A percentile compares a stretch with the other conserved stretches of the same genome.
phyloP scores from a whole-genome alignment of 352 stramenopile genomes.

The Phytopythium oedochilum region DNA sequence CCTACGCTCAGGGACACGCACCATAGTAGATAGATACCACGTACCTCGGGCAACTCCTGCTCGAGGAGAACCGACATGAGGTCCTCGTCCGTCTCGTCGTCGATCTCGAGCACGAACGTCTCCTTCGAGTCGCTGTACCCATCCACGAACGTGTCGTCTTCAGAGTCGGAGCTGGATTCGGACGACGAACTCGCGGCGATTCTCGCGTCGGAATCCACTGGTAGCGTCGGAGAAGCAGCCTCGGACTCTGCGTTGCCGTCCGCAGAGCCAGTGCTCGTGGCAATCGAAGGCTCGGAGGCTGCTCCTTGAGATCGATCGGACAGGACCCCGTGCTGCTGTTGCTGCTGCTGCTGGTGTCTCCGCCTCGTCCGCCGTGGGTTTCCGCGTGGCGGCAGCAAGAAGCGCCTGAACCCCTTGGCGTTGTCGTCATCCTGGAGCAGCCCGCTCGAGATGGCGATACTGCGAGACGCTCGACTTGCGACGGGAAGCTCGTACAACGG shows the following conservation, averaged over 20 bases:
- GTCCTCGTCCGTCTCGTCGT: constrained; percentile 92
- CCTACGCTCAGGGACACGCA: too few species aligned
- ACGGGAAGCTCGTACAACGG: constrained; percentile 50
- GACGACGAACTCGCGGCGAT: constrained; percentile 58
- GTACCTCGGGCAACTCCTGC: constrained; percentile 74
- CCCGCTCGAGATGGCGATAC: constrained; percentile 14
- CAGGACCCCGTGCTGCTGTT: constrained; percentile 11
- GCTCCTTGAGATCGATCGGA: constrained; percentile 12
- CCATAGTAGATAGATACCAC: background rate
- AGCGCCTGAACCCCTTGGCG: constrained; percentile 33
- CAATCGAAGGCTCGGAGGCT: background rate
- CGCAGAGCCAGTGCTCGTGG: background rate
- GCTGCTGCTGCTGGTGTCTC: constrained; percentile 19
- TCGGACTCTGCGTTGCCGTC: background rate
- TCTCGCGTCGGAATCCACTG: constrained; percentile 49
- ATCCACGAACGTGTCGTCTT: constrained; percentile 76
- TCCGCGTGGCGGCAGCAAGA: constrained; percentile 18
- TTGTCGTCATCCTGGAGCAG: constrained; percentile 38
- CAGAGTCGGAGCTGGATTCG: constrained; percentile 76
- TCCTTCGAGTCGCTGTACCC: constrained; percentile 80
- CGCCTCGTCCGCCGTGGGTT: constrained; percentile 27
- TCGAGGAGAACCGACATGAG: constrained; percentile 89
- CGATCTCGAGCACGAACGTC: constrained; percentile 89
- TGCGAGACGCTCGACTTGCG: constrained; percentile 23
- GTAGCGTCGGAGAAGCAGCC: constrained; percentile 8